Evolutionary conservation across 352 stramenopile genomes (phyloP), one percentile per base, ranked within the genome.

Genomic region (Pythium brassicae): DNA sequence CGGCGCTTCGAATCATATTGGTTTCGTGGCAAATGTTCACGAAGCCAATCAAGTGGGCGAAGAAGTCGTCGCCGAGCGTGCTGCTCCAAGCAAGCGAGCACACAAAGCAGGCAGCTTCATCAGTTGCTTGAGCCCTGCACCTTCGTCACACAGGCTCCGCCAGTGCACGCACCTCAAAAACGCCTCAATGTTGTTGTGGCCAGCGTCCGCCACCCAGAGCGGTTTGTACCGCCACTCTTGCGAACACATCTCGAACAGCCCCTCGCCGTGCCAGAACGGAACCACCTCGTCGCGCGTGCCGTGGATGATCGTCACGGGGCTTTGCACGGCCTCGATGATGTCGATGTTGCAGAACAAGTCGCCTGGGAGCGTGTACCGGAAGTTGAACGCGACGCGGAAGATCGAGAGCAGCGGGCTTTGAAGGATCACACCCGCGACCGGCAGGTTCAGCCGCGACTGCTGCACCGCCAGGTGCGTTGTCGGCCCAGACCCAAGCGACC

Each of bases 341-440:
- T 99, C 96, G 40, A 99, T 92, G 69, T 99, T 99, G 62, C 95
- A 97, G 65, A 99, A 99, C 65, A 98, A 82, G 66, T 99, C 97
- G 8, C 97, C 95, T 0, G 90, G 77, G 53, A 98, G 89, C 27
- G 95, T 99, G 74, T 97, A 99, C 55, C 97, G 87, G 76, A 99
- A 99, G 71, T 99, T 96, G 73, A 99, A 99, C 8, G 95, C 96
- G 9, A 99, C 96, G 37, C 97, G 86, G 71, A 98, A 99, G 35
- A 98, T 97, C 53, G 91, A 98, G 22, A 99, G 71, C 22, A 99
- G 69, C 10, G 97, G 96, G 59, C 92, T 98, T 66, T 98, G 92
- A 26, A 99, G 67, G 68, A 99, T 98, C 11, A 99, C 80, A 29
- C 96, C 96, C 2, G 89, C 96, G 20, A 99, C 88, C 8, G 84